Evolutionary conservation across 2,329 filamentous ascomycete species (phyloP), one percentile per base, ranked within the genome.

Genomic region (Talaromyces sp.): DNA sequence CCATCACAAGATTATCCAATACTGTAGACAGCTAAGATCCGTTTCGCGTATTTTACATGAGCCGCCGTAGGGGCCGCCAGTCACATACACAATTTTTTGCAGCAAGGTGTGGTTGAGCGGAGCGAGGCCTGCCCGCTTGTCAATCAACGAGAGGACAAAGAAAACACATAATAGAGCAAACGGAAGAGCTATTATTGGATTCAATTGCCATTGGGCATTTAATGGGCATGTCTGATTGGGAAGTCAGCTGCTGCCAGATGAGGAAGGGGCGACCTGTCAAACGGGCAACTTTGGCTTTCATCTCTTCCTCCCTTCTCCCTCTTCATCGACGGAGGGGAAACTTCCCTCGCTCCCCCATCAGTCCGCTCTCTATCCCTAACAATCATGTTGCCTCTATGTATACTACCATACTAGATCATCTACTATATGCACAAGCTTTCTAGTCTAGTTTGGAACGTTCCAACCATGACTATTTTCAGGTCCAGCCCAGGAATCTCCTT

Each of bases 251-350:
- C 15, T n/a, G 49, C 49, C 25, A n/a, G 25, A 15, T 13, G 77
- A 63, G 13, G 77, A 72, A 61, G 74, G 79, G 56, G 76, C 82
- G 31, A 73, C 52, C 31, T 37, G 50, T 15, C 31, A 35, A 54
- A 35, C n/a, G 31, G 27, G 13, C 45, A 35, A 31, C 27, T 31
- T 31, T 7, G 5, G 27, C 11, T 50, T 5, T 25, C 49, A 5
- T 52, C 15, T n/a, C 22, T 19, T 5, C 22, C 17, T 35, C 6
- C 52, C 17, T 33, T 25, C 19, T 11, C 22, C 33, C 17, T 33
- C 15, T 35, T 25, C 31, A 56, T 56, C 33, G 3, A n/a, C 2
- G 25, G n/a, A 43, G 25, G 3, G 19, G 11, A 7, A 37, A 39
- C 10, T 9, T 11, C 8, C 25, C 31, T 5, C n/a, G 9, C 52